Evolutionary conservation across 352 stramenopile genomes (phyloP).

Genomic region (Pythium volutum): DNA sequence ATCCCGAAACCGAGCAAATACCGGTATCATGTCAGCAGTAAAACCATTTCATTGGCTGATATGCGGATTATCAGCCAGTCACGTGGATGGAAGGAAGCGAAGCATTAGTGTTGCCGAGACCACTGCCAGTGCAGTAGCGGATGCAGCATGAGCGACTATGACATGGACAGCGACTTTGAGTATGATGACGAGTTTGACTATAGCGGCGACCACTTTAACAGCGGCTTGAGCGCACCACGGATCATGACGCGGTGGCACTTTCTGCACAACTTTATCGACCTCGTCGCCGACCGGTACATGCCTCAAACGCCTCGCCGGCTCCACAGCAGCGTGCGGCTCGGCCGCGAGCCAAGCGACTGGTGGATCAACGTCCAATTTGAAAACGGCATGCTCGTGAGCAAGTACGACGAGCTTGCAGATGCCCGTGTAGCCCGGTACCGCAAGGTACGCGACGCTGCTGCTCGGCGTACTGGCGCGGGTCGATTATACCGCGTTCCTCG

Average conservation of each 20-base stretch:
- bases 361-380: background rate
- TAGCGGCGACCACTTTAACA: background rate
- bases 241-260: background rate
- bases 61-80: too few relatives aligned
- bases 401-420: background rate
- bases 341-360: constrained; percentile 2
- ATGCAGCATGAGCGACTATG: background rate
- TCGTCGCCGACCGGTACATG: background rate
- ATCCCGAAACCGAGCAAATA: too few relatives aligned
- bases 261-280: background rate
- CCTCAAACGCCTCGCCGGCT: background rate
- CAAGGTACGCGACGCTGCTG: background rate
- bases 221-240: background rate
- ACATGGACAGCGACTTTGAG: background rate
- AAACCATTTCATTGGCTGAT: too few relatives aligned
- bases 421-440: background rate
- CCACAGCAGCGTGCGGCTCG: background rate
- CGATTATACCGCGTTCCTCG: background rate
- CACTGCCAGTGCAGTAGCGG: too few relatives aligned
- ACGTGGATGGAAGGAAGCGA: too few relatives aligned
- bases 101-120: too few relatives aligned
- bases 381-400: background rate
- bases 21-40: too few relatives aligned
- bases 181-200: background rate
- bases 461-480: background rate